A percentile compares a stretch with the other conserved stretches of the same genome.
Conservation (phyloP, 1,284 basidiomycete species). For the Puccinia triticina region DNA sequence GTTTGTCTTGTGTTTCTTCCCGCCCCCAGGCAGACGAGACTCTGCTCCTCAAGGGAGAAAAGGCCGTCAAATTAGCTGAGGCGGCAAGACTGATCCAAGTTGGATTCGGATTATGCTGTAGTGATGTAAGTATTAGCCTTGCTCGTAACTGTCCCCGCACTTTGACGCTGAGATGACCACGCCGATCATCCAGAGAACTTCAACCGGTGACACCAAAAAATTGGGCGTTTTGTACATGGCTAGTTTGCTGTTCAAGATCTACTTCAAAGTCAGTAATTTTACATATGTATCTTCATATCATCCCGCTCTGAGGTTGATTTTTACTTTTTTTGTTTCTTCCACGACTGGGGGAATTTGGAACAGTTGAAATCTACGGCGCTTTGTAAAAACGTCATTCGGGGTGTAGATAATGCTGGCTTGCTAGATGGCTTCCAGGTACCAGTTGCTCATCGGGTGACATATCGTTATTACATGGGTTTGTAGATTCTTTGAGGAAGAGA, state of each 20-base stretch:
- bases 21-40: slow-evolving; percentile 37
- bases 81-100: slow-evolving; percentile 38
- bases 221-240: slow-evolving; percentile 49
- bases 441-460: slow-evolving; percentile 46
- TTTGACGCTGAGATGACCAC: not conserved
- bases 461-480: slow-evolving; percentile 51
- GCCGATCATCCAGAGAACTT: slow-evolving; percentile 19
- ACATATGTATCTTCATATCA: not conserved
- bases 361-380: slow-evolving; percentile 50
- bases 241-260: slow-evolving; percentile 44
- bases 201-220: slow-evolving; percentile 47
- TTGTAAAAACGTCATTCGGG: slow-evolving; percentile 49
- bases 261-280: slow-evolving; percentile 33
- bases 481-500: not conserved
- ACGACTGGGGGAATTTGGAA: not conserved
- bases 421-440: slow-evolving; percentile 35
- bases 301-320: not conserved
- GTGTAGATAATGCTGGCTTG: slow-evolving; percentile 47
- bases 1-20: not conserved
- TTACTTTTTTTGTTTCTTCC: not conserved
- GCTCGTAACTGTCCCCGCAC: not conserved
- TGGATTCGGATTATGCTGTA: slow-evolving; percentile 47
- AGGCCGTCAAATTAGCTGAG: slow-evolving; percentile 25
- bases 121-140: slow-evolving; percentile 34
- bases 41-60: slow-evolving; percentile 19